phyloP scores from a whole-genome alignment of 2,329 filamentous ascomycete species.

The Cladosporium phlei region DNA sequence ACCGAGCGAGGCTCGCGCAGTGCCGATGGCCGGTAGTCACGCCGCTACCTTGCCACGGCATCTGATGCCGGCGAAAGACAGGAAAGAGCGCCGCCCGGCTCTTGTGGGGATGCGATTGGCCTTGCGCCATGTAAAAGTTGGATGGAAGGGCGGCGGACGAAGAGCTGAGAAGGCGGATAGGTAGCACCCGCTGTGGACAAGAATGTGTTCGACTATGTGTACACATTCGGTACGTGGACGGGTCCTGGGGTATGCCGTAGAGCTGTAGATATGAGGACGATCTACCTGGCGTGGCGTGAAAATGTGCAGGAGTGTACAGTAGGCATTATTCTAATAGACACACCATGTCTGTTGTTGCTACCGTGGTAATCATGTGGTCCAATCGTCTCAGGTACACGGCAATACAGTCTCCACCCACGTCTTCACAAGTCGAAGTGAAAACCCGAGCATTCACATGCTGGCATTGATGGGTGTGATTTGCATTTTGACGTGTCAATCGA shows the following conservation, averaged over 20 bases:
- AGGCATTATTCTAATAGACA: too few relatives aligned
- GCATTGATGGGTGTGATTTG: too few relatives aligned
- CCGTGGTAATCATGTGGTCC: too few relatives aligned
- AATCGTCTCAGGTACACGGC: too few relatives aligned
- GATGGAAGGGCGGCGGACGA: neutral
- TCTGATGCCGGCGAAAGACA: neutral
- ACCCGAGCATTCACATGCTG: too few relatives aligned
- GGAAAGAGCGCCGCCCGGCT: conserved; percentile 1
- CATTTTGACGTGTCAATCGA: too few relatives aligned
- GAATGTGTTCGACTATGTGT: neutral
- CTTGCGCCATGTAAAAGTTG: neutral
- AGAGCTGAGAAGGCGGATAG: neutral
- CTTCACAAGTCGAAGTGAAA: too few relatives aligned
- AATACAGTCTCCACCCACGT: too few relatives aligned
- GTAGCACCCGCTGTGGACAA: conserved; percentile 1
- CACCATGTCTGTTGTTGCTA: too few relatives aligned
- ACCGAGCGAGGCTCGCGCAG: conserved; percentile 1
- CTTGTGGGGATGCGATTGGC: conserved; percentile 9
- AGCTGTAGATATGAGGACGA: conserved; percentile 6
- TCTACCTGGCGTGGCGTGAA: neutral
- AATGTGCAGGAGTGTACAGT: conserved; percentile 8
- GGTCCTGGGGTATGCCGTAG: neutral
- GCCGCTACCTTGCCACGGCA: neutral
- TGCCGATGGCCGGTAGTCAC: neutral
- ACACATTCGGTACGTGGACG: neutral